Evolutionary conservation across 2,329 filamentous ascomycete species (phyloP).

Genomic region (Pochonia chlamydosporia): DNA sequence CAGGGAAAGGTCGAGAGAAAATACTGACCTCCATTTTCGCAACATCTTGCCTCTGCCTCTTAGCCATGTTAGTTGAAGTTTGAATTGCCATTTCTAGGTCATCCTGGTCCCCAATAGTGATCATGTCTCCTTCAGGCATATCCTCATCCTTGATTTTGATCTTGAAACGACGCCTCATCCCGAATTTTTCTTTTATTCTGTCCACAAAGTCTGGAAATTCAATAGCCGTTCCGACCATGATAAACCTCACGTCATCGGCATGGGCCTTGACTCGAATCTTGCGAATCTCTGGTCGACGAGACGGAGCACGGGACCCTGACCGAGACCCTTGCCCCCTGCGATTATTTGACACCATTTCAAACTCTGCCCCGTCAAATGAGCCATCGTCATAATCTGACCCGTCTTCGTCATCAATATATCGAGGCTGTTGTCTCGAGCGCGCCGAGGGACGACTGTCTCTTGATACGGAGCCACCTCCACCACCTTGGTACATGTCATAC

Average conservation of each 20-base stretch:
- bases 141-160: constrained; percentile 85
- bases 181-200: constrained; percentile 82
- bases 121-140: constrained; percentile 74
- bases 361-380: constrained; percentile 69
- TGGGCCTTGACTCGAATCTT: constrained; percentile 92
- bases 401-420: constrained; percentile 76
- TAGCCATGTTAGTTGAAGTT: constrained; percentile 60
- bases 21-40: constrained; percentile 95
- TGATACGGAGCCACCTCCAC: constrained; percentile 30
- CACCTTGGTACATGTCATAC: constrained; percentile 56
- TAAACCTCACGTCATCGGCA: constrained; percentile 83
- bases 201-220: constrained; percentile 73
- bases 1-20: background rate
- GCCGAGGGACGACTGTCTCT: constrained; percentile 24
- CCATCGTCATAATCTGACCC: constrained; percentile 67
- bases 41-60: constrained; percentile 71
- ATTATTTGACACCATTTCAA: constrained; percentile 66
- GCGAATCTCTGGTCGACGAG: constrained; percentile 59
- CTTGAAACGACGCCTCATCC: constrained; percentile 71
- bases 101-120: constrained; percentile 94
- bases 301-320: constrained; percentile 46
- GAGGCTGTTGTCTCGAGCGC: constrained; percentile 36
- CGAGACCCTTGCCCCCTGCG: constrained; percentile 39
- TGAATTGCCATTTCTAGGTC: constrained; percentile 85
- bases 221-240: constrained; percentile 71